Percentiles rank a stretch among this genome's conserved stretches.
phyloP scores from a whole-genome alignment of 495 filamentous ascomycete genomes.

The Penicillium steckii region DNA sequence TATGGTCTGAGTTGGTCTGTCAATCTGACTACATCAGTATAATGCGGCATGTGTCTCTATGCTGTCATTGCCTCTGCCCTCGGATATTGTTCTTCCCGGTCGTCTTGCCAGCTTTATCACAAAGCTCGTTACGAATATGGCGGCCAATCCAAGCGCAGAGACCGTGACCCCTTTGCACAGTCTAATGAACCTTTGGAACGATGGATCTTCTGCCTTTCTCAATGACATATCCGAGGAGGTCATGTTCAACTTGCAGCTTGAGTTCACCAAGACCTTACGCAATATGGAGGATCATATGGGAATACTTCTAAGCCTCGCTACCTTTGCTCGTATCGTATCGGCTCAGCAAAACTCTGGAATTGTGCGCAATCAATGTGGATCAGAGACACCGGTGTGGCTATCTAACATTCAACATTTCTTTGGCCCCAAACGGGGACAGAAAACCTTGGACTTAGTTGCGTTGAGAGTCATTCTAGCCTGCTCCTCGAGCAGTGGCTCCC shows the following conservation, averaged over 20 bases:
- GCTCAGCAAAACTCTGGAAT: slow-evolving; percentile 1
- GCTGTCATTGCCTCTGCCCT: slow-evolving; percentile 42
- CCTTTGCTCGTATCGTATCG: slow-evolving; percentile 42
- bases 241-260: slow-evolving; percentile 44
- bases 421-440: slow-evolving; percentile 44
- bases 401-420: slow-evolving; percentile 49
- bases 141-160: slow-evolving; percentile 33
- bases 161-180: slow-evolving; percentile 44
- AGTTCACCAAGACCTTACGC: slow-evolving; percentile 45
- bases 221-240: slow-evolving; percentile 36
- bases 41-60: slow-evolving; percentile 36
- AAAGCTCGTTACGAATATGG: slow-evolving; percentile 33
- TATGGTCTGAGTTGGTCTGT: background rate
- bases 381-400: slow-evolving; percentile 29
- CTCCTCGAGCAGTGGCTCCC: slow-evolving; percentile 37
- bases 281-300: slow-evolving; percentile 47
- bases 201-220: slow-evolving; percentile 27
- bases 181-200: slow-evolving; percentile 36
- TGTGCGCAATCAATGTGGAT: slow-evolving; percentile 10
- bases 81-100: slow-evolving; percentile 33
- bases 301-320: slow-evolving; percentile 50
- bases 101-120: slow-evolving; percentile 42
- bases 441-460: slow-evolving; percentile 56
- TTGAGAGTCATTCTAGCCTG: slow-evolving; percentile 53
- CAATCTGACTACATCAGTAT: slow-evolving; percentile 25